These are phyloP conservation scores for Lenwebbia sp. DNA, from an alignment of 345 rosid species.

Conservation along the genomic window DNA sequence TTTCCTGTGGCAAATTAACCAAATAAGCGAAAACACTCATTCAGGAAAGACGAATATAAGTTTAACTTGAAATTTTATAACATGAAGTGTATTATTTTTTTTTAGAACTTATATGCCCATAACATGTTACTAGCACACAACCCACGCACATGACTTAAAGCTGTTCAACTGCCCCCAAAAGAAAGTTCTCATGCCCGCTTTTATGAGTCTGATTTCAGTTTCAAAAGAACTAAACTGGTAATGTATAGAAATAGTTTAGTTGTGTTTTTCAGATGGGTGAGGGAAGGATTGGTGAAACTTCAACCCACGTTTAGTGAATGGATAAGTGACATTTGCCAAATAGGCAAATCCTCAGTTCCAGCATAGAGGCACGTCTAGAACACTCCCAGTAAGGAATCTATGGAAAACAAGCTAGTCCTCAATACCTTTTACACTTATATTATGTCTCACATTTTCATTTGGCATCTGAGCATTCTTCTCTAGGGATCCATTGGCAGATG, in stretches of 20 bases:
- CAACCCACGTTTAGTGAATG: background rate
- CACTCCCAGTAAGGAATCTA: background rate
- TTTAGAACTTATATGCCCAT: background rate
- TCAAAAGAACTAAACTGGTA: background rate
- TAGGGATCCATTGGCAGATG: too few relatives aligned
- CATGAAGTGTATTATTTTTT: background rate
- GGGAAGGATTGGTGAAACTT: background rate
- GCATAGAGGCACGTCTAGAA: background rate
- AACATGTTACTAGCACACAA: background rate
- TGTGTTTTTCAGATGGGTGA: background rate
- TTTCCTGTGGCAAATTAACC: slow-evolving; percentile 26
- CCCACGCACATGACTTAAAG: background rate
- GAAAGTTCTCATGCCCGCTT: background rate
- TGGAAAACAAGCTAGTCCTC: background rate
- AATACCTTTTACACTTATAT: background rate
- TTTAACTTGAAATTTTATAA: background rate
- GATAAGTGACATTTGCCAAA: background rate
- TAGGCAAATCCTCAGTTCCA: background rate
- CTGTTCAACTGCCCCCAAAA: background rate
- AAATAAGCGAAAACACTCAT: background rate
- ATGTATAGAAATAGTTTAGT: background rate
- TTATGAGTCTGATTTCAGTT: background rate
- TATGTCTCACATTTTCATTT: too few relatives aligned
- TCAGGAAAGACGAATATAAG: background rate
- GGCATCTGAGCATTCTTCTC: too few relatives aligned